Base-by-base conservation (phyloP, 495 filamentous ascomycete species). In the Podospora sp. region DNA sequence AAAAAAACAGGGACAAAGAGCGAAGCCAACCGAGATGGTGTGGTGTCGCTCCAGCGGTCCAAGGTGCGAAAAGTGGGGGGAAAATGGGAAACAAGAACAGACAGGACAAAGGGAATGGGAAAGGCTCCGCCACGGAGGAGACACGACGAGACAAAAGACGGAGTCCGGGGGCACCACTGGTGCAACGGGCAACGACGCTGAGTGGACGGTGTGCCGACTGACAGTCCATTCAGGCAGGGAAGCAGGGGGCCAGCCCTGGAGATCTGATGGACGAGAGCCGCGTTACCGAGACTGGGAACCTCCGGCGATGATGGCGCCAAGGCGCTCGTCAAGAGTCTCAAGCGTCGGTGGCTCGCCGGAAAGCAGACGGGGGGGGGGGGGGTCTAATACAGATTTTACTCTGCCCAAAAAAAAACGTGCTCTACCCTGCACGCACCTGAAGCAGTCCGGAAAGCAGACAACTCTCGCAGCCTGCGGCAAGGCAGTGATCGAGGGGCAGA, bases 401-500 rank as follows among this genome's bases (percentile, higher is more conserved):
- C n/a, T n/a, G n/a, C n/a, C n/a, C n/a, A n/a, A n/a, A n/a, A n/a
- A n/a, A n/a, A n/a, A n/a, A n/a, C n/a, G n/a, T n/a, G n/a, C n/a
- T n/a, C n/a, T n/a, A n/a, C n/a, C n/a, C n/a, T n/a, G n/a, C n/a
- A n/a, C n/a, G n/a, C n/a, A n/a, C n/a, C n/a, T n/a, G n/a, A n/a
- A n/a, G n/a, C n/a, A n/a, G n/a, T n/a, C n/a, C n/a, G n/a, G n/a
- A n/a, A n/a, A n/a, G n/a, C n/a, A n/a, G 57, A 35, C 26, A 16
- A 36, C 9, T 14, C 25, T 40, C 26, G 16, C 57, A 40, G 29
- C 57, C 26, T 7, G 25, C n/a, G n/a, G n/a, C 29, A 60, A 36
- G 57, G 57, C 57, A 60, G 35, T 60, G 57, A 60, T 60, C 3
- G 57, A 20, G 29, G 29, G 57, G 57, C 26, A 60, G 16, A 4